Base-by-base conservation (phyloP, 2,329 filamentous ascomycete genomes). In the Hypoxylon sp. region DNA sequence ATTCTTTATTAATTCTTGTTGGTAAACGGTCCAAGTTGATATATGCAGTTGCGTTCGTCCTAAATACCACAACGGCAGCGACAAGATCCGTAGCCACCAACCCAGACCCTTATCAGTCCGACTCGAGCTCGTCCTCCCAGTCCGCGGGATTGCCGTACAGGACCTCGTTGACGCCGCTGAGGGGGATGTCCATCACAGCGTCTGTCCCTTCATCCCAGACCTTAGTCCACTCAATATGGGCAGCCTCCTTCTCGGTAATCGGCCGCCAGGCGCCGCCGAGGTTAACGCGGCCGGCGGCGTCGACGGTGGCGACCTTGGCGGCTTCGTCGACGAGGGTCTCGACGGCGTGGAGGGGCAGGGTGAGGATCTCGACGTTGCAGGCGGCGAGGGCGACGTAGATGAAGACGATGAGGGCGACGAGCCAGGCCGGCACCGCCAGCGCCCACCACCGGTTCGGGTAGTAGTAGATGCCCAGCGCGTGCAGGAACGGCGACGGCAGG, bases 391-490 rank as follows among this genome's bases (percentile, higher is more conserved):
- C 95, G 8, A 97, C 87, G 76, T 97, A 99, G 63, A 97, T 96
- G 77, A 96, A 99, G 21, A 95, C 83, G 27, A 98, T 81, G 41
- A 88, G 78, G 83, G 95, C 93, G 52, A 97, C 93, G 26, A 97
- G 80, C 80, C 92, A 98, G 4, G 90, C 88, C 0, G 95, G 95
- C 11, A 97, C 87, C 1, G 95, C 95, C 17, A 99, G 83, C 43
- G 91, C 91, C 95, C 95, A 99, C 95, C 95, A 99, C 43, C 95
- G 87, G 74, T 97, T 92, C 1, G 95, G 95, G 70, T 97, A 99
- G 81, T 98, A 98, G 77, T 92, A 88, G 55, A 99, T 96, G 17
- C 95, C 94, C 54, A 99, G 83, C 57, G 91, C 91, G 73, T 97
- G 92, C 38, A 99, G 83, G 73, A 98, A 92, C 0, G 93, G 92